Percentiles rank a stretch among this genome's conserved stretches.
These are phyloP conservation scores for Pleurostoma richardsiae DNA, from an alignment of 2,329 filamentous ascomycete genomes.

Conservation along the genomic window DNA sequence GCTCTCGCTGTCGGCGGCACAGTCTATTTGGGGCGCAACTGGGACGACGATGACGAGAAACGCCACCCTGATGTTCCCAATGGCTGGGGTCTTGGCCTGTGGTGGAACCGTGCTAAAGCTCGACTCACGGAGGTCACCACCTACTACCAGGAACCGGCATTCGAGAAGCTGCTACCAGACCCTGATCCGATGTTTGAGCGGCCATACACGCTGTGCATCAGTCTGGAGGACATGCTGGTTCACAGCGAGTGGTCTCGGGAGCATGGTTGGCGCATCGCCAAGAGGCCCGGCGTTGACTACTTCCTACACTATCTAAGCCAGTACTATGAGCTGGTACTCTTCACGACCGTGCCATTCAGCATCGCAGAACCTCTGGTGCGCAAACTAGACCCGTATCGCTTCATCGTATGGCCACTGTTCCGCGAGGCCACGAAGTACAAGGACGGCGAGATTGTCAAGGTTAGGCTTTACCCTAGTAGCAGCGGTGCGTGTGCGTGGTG, in stretches of 20 bases:
- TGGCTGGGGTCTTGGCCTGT: slow-evolving; percentile 69
- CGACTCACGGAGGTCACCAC: slow-evolving; percentile 71
- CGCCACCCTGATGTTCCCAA: slow-evolving; percentile 68
- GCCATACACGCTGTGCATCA: slow-evolving; percentile 89
- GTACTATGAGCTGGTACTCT: slow-evolving; percentile 96
- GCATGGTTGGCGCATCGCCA: slow-evolving; percentile 92
- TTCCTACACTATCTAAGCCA: slow-evolving; percentile 95
- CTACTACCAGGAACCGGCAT: slow-evolving; percentile 95
- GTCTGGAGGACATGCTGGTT: slow-evolving; percentile 87
- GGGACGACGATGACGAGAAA: slow-evolving; percentile 73
- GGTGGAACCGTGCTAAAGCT: slow-evolving; percentile 76
- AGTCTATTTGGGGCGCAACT: slow-evolving; percentile 80
- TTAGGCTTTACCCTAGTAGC: slow-evolving; percentile 27
- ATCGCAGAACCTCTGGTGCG: slow-evolving; percentile 83
- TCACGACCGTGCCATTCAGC: slow-evolving; percentile 80
- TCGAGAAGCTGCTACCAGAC: slow-evolving; percentile 86
- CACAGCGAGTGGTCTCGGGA: slow-evolving; percentile 94
- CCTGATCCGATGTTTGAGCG: slow-evolving; percentile 73
- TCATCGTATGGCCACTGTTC: slow-evolving; percentile 93
- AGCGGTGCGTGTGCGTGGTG: no score
- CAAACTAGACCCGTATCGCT: slow-evolving; percentile 91
- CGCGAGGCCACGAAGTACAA: slow-evolving; percentile 97
- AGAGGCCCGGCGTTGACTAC: slow-evolving; percentile 93
- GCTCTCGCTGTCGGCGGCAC: slow-evolving; percentile 51
- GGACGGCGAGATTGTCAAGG: slow-evolving; percentile 94